Evolutionary conservation across 2,329 filamentous ascomycete species (phyloP).

Genomic region (Ophiocordyceps australis): DNA sequence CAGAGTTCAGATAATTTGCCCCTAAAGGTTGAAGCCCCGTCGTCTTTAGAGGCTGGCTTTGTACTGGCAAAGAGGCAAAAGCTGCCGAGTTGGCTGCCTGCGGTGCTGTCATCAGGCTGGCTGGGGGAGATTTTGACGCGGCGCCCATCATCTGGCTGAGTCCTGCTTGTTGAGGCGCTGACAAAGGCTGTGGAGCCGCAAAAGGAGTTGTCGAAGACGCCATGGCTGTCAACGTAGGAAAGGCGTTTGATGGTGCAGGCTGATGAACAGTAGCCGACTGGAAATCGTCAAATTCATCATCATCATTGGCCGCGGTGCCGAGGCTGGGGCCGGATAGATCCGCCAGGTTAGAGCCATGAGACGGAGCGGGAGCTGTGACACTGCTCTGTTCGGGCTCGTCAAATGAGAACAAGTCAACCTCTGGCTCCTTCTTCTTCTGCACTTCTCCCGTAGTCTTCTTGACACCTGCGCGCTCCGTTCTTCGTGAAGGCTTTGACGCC

Average conservation of each 20-base stretch:
- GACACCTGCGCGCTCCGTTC: conserved; percentile 11
- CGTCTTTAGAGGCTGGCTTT: conserved; percentile 32
- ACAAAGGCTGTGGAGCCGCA: conserved; percentile 68
- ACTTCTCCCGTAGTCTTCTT: conserved; percentile 37
- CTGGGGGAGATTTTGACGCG: conserved; percentile 61
- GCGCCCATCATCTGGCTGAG: conserved; percentile 65
- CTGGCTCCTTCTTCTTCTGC: conserved; percentile 71
- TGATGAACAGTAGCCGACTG: conserved; percentile 82
- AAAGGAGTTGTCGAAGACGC: conserved; percentile 46
- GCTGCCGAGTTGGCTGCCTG: conserved; percentile 46
- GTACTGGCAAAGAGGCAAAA: conserved; percentile 24
- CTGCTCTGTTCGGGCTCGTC: conserved; percentile 50
- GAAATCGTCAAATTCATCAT: conserved; percentile 96
- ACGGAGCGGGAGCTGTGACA: conserved; percentile 22
- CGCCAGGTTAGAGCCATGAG: conserved; percentile 27
- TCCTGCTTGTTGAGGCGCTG: conserved; percentile 63
- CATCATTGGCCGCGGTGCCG: conserved; percentile 28
- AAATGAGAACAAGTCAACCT: conserved; percentile 83
- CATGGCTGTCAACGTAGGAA: conserved; percentile 27
- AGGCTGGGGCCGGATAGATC: conserved; percentile 16
- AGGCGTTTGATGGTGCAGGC: conserved; percentile 26
- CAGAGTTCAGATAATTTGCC: conserved; percentile 91
- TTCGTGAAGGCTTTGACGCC: conserved; percentile 23
- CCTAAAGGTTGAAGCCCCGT: conserved; percentile 55
- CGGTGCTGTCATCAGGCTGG: conserved; percentile 21